Evolutionary conservation across 179 eudicot species (phyloP), one percentile per base, ranked within the genome.

Genomic region (Beta macrorhiza): DNA sequence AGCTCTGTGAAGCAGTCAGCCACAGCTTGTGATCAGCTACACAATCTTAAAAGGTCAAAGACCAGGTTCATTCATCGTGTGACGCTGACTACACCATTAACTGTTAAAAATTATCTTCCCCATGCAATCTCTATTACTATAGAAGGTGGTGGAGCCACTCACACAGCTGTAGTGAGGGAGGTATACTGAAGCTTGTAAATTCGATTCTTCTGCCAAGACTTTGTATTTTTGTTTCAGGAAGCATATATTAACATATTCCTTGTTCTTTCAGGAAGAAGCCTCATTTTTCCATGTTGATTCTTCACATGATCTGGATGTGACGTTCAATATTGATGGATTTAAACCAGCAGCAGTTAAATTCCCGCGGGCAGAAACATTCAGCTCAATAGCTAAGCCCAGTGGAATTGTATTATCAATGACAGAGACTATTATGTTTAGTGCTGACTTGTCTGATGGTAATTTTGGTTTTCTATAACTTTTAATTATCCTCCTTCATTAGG

Each of bases 231-330:
- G n/a, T 71, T 45, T 45, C 44, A 29, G n/a, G 22, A 49, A 68
- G 13, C 56, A 12, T 71, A 47, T 55, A 8, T 70, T 71, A 37
- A 79, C 57, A 51, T 62, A 8, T 64, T 5, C n/a, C 70, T 72
- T 78, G 10, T 71, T 55, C 61, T 67, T 87, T 83, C 93, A 97
- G 99, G 98, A 86, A 81, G 97, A 92, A 82, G 88, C 91, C 73
- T 92, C 97, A 77, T 86, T 92, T 83, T 94, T 86, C 79, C 97
- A 95, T 80, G 82, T 97, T 81, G 99, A 97, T 89, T 92, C 97
- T 77, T 92, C 97, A 7, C 97, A 97, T 83, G 99, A 97, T 85
- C 88, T 97, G 78, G 87, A 83, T n/a, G 79, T 97, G 81, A 85
- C 89, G 42, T 91, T 94, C 79, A 79, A 83, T 74, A 77, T 97